Percentiles rank a stretch among this genome's conserved stretches.
These are phyloP conservation scores for Xylaria sp. DNA, from an alignment of 2,329 filamentous ascomycete genomes.

Conservation along the genomic window DNA sequence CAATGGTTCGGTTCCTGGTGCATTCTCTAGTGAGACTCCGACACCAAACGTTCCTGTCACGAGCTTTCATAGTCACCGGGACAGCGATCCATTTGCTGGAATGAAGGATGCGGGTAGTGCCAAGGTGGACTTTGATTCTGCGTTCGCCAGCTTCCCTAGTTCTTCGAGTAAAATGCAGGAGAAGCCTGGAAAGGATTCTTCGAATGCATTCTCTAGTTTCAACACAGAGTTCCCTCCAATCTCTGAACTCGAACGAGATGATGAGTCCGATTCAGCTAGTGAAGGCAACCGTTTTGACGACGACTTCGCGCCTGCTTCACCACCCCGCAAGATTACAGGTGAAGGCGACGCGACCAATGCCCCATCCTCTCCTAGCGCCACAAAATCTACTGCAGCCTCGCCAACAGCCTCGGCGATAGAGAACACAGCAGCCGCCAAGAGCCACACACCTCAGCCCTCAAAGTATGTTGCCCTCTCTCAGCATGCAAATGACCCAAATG, in stretches of 20 bases:
- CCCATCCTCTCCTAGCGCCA: conserved; percentile 36
- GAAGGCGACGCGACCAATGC: conserved; percentile 36
- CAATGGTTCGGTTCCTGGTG: conserved; percentile 54
- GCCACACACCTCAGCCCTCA: conserved; percentile 36
- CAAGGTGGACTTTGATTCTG: conserved; percentile 84
- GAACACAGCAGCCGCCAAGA: conserved; percentile 25
- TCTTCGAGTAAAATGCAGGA: conserved; percentile 56
- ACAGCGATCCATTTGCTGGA: conserved; percentile 58
- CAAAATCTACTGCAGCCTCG: conserved; percentile 40
- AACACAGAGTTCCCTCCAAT: conserved; percentile 91
- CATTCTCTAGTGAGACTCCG: conserved; percentile 55
- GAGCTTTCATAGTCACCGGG: conserved; percentile 38
- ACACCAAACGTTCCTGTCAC: conserved; percentile 35
- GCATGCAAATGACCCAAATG: not conserved
- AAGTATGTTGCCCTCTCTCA: conserved; percentile 37
- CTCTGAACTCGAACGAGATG: conserved; percentile 79
- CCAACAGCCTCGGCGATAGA: conserved; percentile 38
- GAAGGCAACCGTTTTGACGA: conserved; percentile 90
- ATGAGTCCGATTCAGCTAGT: conserved; percentile 82
- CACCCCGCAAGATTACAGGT: conserved; percentile 45
- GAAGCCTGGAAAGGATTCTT: conserved; percentile 48
- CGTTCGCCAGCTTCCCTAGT: conserved; percentile 76
- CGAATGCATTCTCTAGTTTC: conserved; percentile 59
- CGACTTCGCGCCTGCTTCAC: conserved; percentile 76
- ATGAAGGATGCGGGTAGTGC: conserved; percentile 62